Base-by-base conservation (phyloP, 2,329 filamentous ascomycete genomes). In the Fusarium dlaminii region DNA sequence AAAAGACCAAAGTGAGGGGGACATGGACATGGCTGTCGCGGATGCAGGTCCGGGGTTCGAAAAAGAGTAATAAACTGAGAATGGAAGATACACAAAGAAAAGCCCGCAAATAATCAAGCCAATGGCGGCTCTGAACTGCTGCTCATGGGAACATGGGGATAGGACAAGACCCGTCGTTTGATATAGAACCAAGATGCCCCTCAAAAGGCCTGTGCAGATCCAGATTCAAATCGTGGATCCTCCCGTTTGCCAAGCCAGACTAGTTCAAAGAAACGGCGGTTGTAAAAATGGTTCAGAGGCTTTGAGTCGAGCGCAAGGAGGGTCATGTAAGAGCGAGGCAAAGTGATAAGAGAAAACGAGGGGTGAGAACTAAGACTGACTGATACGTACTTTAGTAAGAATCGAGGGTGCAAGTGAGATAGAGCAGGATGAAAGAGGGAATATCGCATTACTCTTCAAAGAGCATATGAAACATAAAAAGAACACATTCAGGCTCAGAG, bases 111-210 rank as follows among this genome's bases (percentile, higher is more conserved):
- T 54, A 62, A 46, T 12, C 58, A 74, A 45, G 66, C 76, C 75
- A 77, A 77, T 78, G 37, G 48, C 58, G 43, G 32, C 43, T 43
- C 51, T 61, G 56, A 55, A 43, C 13, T 22, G 51, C 56, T 60
- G 59, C 74, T 74, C 73, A 76, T 76, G 75, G 64, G 66, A 66
- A 59, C 70, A 77, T 55, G 72, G 45, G 67, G 63, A 61, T 40
- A 43, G 69, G 68, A 52, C 64, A 54, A 63, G 68, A 60, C 29
- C 39, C 40, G 46, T 70, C 52, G 64, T 72, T 75, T 73, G 73
- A 60, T 39, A 68, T 45, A 43, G 37, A 55, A 43, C 36, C 68
- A 62, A 62, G 63, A 36, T 48, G 59, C 69, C 68, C 69, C 72
- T 76, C 66, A 77, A 70, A 72, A 39, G 60, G 60, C 57, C 63